Evolutionary conservation across 768 basidiomycete species (phyloP), one percentile per base, ranked within the genome.

Genomic region (Podaxis sp.): DNA sequence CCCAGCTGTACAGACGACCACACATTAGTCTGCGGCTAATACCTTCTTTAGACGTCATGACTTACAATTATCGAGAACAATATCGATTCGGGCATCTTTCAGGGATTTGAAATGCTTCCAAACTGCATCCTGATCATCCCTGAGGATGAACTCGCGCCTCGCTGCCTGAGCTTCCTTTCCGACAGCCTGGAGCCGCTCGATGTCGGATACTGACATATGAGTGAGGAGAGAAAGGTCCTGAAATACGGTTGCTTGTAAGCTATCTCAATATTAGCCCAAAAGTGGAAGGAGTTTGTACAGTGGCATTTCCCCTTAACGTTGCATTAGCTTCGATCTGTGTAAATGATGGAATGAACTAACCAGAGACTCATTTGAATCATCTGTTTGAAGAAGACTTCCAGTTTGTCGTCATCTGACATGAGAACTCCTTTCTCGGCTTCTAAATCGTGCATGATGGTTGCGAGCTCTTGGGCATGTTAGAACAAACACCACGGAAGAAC

Each of bases 361-460:
- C 93, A 95, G 26, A 95, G 81, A 74, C 91, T 92, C 85, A 95
- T 93, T 70, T 95, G 92, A 7, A 92, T 79, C 90, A 95, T 94
- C 73, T 94, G 90, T 59, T 81, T 83, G 74, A 93, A 94, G 13
- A 95, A 71, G 0, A 89, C 77, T 36, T 79, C 76, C 17, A 93
- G 76, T 63, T 87, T 87, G 15, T 79, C 77, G 0, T 82, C 73
- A 62, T 89, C 80, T 0, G 78, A 70, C 28, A 70, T 70, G 3
- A 89, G 66, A 1, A 70, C 72, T 11, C 74, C 75, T 59, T 82
- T 83, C 64, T 83, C 81, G 3, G 66, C 69, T 54, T 85, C 83
- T 2, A 96, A 76, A 62, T 89, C 86, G 65, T 85, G 80, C 77
- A 95, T 86, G 1, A 84, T 88, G 0, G 80, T 80, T 1, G 93